Conservation (phyloP, 345 rosid genomes). For the Syzygium grande region DNA sequence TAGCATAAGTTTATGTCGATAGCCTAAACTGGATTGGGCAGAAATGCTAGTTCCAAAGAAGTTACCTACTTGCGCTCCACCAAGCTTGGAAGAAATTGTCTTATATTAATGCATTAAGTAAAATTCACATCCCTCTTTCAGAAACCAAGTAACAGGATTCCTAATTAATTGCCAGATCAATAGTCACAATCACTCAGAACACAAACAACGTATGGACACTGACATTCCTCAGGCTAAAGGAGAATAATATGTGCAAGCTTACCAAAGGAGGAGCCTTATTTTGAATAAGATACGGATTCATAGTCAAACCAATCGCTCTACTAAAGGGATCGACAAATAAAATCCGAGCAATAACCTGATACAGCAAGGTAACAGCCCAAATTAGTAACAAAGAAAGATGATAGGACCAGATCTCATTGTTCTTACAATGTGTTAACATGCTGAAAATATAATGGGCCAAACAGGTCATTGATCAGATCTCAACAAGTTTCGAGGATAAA, state of each 20-base stretch:
- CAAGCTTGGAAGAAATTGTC: not conserved
- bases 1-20: not conserved
- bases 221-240: not conserved
- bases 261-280: slow-evolving; percentile 75
- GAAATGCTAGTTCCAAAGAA: not conserved
- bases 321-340: slow-evolving; percentile 85
- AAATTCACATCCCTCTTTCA: not conserved
- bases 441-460: not conserved
- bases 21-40: not conserved
- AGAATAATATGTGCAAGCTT: slow-evolving; percentile 14
- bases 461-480: not conserved
- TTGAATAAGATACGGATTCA: slow-evolving; percentile 75
- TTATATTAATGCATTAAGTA: not conserved
- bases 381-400: not conserved
- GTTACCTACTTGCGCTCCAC: not conserved
- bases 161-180: not conserved
- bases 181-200: not conserved
- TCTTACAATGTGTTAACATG: not conserved
- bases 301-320: slow-evolving; percentile 92
- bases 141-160: not conserved
- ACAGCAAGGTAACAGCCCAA: not conserved
- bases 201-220: not conserved
- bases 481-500: not conserved
- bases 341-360: slow-evolving; percentile 86
- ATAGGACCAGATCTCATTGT: not conserved